phyloP scores from a whole-genome alignment of 257 asterid species.

The Nicotiana benthamiana region DNA sequence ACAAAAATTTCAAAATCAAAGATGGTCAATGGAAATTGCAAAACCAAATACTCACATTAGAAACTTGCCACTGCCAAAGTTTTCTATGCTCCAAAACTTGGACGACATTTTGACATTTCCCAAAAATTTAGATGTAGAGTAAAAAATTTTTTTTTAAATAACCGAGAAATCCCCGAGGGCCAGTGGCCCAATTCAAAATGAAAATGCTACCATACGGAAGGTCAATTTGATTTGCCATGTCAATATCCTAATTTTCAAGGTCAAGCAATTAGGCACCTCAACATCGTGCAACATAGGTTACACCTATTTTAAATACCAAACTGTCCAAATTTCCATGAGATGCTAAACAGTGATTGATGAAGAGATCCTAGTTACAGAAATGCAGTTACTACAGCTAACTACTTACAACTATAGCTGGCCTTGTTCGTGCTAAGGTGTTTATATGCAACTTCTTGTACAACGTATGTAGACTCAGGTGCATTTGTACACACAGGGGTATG shows the following conservation, averaged over 20 bases:
- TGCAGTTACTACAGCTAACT: neutral
- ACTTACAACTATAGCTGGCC: neutral
- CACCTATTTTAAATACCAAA: neutral
- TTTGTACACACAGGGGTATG: neutral
- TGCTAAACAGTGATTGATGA: neutral
- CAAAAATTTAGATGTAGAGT: too few relatives aligned
- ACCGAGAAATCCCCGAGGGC: too few relatives aligned
- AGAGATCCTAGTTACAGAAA: neutral
- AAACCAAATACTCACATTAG: neutral
- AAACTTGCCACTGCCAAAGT: neutral
- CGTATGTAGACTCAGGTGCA: neutral
- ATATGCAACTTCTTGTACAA: neutral
- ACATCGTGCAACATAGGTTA: neutral
- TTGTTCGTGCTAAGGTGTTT: neutral
- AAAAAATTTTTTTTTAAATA: too few relatives aligned
- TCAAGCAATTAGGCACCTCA: neutral
- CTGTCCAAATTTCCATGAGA: neutral
- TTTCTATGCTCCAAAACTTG: neutral
- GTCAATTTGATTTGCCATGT: neutral
- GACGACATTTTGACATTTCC: neutral
- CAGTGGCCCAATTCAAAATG: neutral
- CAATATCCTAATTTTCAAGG: neutral
- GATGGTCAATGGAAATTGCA: neutral
- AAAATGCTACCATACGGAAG: neutral
- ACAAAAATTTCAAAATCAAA: neutral